Evolutionary conservation across 139 green algal genomes (phyloP).

Genomic region (Coelastrella sp.): DNA sequence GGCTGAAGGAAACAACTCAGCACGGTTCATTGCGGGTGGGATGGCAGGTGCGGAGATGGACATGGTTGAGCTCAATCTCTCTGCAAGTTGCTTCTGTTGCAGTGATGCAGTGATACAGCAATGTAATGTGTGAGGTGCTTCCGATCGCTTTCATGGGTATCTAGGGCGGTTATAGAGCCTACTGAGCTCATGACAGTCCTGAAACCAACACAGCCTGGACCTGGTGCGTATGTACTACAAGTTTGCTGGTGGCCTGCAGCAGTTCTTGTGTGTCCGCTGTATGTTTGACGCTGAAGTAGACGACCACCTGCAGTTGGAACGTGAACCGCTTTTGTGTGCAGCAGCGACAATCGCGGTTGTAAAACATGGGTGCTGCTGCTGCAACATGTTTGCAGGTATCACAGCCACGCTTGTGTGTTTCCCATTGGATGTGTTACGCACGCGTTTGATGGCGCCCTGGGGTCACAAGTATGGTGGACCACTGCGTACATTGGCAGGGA

Average conservation of each 20-base stretch:
- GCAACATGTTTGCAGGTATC: constrained; percentile 58
- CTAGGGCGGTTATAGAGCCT: no score
- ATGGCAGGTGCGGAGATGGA: constrained; percentile 54
- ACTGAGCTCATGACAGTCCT: no score
- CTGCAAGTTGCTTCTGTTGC: background rate
- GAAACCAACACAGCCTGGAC: no score
- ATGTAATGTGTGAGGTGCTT: no score
- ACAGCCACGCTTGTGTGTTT: constrained; percentile 83
- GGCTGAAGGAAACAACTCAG: constrained; percentile 51
- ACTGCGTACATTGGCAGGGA: constrained; percentile 61
- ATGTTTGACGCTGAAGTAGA: no score
- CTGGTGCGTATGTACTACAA: no score
- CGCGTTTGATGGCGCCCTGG: constrained; percentile 69
- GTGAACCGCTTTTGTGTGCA: no score
- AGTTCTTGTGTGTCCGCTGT: background rate
- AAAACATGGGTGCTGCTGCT: no score
- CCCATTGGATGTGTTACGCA: constrained; percentile 85
- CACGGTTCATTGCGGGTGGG: constrained; percentile 65
- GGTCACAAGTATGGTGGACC: constrained; percentile 64
- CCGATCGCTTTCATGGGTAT: no score
- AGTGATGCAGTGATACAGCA: no score
- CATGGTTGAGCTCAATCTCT: background rate
- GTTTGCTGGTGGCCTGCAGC: background rate
- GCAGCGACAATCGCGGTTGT: no score
- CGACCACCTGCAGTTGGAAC: no score